Conservation (phyloP, 345 rosid species). For the Excoecaria agallocha region DNA sequence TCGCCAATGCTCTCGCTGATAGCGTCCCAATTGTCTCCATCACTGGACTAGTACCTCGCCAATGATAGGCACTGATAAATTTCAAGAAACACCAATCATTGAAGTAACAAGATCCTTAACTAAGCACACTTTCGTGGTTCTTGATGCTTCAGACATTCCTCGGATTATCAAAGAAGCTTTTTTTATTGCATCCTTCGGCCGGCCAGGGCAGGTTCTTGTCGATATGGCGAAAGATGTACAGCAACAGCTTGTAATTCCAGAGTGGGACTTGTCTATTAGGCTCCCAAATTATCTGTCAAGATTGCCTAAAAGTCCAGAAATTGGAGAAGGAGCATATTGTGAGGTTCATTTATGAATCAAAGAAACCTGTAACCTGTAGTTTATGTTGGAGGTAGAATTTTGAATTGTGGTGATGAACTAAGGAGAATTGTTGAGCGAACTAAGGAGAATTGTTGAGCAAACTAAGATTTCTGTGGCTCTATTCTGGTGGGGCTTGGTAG, state of each 20-base stretch:
- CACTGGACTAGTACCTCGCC: constrained; percentile 82
- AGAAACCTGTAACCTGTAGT: constrained; percentile 84
- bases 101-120: constrained; percentile 90
- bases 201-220: constrained; percentile 85
- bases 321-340: constrained; percentile 56
- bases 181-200: constrained; percentile 68
- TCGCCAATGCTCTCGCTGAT: constrained; percentile 79
- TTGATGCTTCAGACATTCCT: constrained; percentile 81
- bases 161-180: constrained; percentile 79
- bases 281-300: constrained; percentile 70
- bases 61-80: constrained; percentile 91
- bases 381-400: constrained; percentile 95
- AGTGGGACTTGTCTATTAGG: constrained; percentile 54
- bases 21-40: constrained; percentile 81
- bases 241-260: constrained; percentile 77
- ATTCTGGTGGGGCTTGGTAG: constrained; percentile 96
- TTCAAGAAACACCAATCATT: constrained; percentile 84
- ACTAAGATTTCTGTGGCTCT: constrained; percentile 89
- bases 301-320: constrained; percentile 64
- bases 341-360: constrained; percentile 65
- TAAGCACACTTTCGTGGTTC: constrained; percentile 75
- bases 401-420: constrained; percentile 81
- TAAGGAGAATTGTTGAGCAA: constrained; percentile 72
- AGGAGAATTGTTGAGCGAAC: too few species aligned
- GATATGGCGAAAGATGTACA: constrained; percentile 90